Conservation (phyloP, 2,329 filamentous ascomycete genomes). For the Pseudopyricularia cyperi region DNA sequence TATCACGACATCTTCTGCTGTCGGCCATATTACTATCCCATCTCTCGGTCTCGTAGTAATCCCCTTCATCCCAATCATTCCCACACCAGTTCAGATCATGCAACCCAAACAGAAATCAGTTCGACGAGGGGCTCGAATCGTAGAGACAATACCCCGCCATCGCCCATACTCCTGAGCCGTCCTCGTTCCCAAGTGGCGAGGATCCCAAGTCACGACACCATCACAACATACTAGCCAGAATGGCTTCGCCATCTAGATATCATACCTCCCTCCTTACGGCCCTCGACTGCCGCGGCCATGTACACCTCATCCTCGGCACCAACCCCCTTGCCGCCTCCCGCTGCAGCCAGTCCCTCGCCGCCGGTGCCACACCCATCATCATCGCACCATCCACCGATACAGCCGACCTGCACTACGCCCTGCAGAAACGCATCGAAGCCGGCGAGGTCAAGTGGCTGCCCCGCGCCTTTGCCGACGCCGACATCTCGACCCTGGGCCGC, state of each 20-base stretch:
- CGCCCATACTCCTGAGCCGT: neutral
- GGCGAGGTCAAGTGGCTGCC: conserved; percentile 53
- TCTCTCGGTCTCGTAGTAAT: neutral
- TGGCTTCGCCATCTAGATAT: conserved; percentile 3
- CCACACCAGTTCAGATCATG: neutral
- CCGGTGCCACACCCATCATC: conserved; percentile 69
- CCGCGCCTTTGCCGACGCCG: conserved; percentile 53
- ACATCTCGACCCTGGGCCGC: conserved; percentile 67
- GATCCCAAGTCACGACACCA: neutral
- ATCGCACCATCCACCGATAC: conserved; percentile 47
- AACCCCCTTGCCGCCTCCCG: conserved; percentile 79
- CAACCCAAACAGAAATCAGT: neutral
- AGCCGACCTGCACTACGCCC: conserved; percentile 36
- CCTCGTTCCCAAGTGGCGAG: neutral
- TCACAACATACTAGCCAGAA: neutral
- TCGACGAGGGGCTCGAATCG: neutral
- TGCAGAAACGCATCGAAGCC: conserved; percentile 52
- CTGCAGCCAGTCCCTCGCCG: conserved; percentile 65
- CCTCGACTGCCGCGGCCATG: conserved; percentile 53
- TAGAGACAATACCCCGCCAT: neutral
- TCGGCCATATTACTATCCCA: neutral
- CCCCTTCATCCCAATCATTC: neutral
- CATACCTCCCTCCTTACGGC: conserved; percentile 53
- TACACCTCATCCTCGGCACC: conserved; percentile 77
- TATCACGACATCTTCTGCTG: neutral